Evolutionary conservation across 805 yeast genomes (phyloP), one percentile per base, ranked within the genome.

Genomic region (Komagataella mondaviorum): DNA sequence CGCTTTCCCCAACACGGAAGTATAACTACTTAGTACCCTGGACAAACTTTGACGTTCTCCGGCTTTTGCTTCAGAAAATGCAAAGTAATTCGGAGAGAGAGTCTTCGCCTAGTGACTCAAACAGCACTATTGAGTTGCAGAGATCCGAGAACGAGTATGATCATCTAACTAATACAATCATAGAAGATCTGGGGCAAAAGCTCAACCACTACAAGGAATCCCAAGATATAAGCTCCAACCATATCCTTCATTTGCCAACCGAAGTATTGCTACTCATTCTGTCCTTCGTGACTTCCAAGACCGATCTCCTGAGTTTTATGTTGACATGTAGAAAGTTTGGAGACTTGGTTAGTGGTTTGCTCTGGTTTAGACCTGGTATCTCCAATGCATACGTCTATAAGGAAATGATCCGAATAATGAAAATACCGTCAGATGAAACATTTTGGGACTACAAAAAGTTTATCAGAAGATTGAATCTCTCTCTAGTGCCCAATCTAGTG

Each of bases 311-410:
- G 23, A 71, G 79, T 12, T 65, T 84, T 20, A 68, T 88, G 55
- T 72, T 88, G 1, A 90, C 88, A 6, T 89, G 96, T 66, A 81
- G 79, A 58, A 76, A 81, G 54, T 89, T 96, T 85, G 85, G 89
- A 8, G 77, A 80, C 56, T 71, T 86, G 46, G 80, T 86, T 12
- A 80, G 88, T 8, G 96, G 87, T 59, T 72, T 83, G 46, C 69
- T 90, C 30, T 90, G 96, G 95, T 86, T 87, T 62, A 77, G 98
- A 53, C 96, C 97, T 3, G 78, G 77, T 46, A 73, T 87, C 64
- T 77, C 75, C 55, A 71, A 72, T 54, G 73, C 71, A 48, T 53
- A 62, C 2, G 71, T 81, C 2, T 76, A 80, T 56, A 65, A 66
- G 47, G 76, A 77, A 54, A 75, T 89, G 49, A 69, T 76, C 48